Percentiles rank a stretch among this genome's conserved stretches.
Evolutionary conservation across 306 rosid genomes (phyloP).

Genomic region (Senna tora): DNA sequence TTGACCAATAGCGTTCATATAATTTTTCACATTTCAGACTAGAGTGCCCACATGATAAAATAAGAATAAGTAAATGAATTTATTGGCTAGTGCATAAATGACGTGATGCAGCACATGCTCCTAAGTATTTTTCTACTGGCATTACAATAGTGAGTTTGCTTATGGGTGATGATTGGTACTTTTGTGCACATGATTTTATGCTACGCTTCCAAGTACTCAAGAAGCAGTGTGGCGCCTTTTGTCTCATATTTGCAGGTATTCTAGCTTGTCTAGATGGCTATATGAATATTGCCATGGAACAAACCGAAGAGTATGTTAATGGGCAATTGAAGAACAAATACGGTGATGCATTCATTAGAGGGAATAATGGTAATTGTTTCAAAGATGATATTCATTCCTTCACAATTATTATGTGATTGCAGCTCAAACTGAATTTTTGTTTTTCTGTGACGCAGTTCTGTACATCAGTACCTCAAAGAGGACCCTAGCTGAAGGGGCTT

Average conservation of each 20-base stretch:
- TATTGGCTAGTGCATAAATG: too few relatives aligned
- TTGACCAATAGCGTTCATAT: too few relatives aligned
- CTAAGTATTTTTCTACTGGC: too few relatives aligned
- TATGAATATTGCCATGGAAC: slow-evolving; percentile 99
- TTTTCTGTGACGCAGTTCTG: slow-evolving; percentile 64
- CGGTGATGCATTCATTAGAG: slow-evolving; percentile 96
- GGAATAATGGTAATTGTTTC: slow-evolving; percentile 73
- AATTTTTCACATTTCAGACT: too few relatives aligned
- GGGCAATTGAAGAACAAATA: slow-evolving; percentile 95
- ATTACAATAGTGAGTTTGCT: not conserved
- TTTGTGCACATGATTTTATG: slow-evolving; percentile 1
- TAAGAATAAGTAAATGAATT: too few relatives aligned
- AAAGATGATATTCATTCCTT: slow-evolving; percentile 1
- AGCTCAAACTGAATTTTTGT: slow-evolving; percentile 13
- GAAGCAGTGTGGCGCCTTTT: slow-evolving; percentile 18
- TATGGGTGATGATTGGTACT: slow-evolving; percentile 20
- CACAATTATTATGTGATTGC: slow-evolving; percentile 22
- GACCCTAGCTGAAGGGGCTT: slow-evolving; percentile 86
- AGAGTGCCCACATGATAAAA: too few relatives aligned
- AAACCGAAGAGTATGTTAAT: slow-evolving; percentile 92
- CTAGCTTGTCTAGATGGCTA: slow-evolving; percentile 97
- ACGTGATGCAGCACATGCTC: too few relatives aligned
- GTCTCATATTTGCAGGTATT: slow-evolving; percentile 64
- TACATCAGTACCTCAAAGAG: slow-evolving; percentile 94
- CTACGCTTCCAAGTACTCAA: slow-evolving; percentile 18